phyloP scores from a whole-genome alignment of 495 filamentous ascomycete species.

The Aspergillus panamensis region DNA sequence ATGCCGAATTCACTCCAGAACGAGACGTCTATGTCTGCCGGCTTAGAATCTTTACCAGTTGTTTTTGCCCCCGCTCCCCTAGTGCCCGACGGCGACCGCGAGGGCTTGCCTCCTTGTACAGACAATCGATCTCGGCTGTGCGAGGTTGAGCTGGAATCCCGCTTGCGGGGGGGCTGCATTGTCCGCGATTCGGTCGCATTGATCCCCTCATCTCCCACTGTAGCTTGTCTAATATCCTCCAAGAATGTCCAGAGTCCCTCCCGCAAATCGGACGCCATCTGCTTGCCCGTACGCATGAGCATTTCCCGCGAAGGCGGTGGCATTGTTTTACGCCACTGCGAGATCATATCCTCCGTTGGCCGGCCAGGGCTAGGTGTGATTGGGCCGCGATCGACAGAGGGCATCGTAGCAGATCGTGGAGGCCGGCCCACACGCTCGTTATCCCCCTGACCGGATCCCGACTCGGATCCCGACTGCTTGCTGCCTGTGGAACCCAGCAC shows the following conservation, averaged over 20 bases:
- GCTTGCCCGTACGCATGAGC: slow-evolving; percentile 66
- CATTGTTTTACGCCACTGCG: slow-evolving; percentile 43
- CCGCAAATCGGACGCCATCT: slow-evolving; percentile 85
- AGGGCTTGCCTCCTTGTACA: slow-evolving; percentile 30
- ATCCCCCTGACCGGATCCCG: slow-evolving; percentile 20
- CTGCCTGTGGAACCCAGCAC: slow-evolving; percentile 31
- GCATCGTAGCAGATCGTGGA: slow-evolving; percentile 46
- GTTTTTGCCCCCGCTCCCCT: slow-evolving; percentile 33
- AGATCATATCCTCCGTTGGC: slow-evolving; percentile 32
- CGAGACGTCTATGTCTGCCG: slow-evolving; percentile 43
- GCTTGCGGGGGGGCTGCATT: slow-evolving; percentile 36
- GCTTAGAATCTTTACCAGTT: slow-evolving; percentile 49
- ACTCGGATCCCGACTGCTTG: slow-evolving; percentile 26
- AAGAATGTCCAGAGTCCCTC: slow-evolving; percentile 95
- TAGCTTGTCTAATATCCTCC: slow-evolving; percentile 91
- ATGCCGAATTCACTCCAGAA: slow-evolving; percentile 55
- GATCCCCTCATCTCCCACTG: slow-evolving; percentile 87
- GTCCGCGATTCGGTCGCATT: slow-evolving; percentile 50
- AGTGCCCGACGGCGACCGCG: slow-evolving; percentile 38
- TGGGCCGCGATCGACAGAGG: slow-evolving; percentile 40
- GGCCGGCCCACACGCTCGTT: slow-evolving; percentile 38
- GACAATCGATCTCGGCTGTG: slow-evolving; percentile 41
- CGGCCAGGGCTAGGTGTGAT: slow-evolving; percentile 25
- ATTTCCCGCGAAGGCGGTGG: slow-evolving; percentile 51
- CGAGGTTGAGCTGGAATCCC: slow-evolving; percentile 34